phyloP scores from a whole-genome alignment of 768 basidiomycete genomes.

The Pulveroboletus ravenelii region DNA sequence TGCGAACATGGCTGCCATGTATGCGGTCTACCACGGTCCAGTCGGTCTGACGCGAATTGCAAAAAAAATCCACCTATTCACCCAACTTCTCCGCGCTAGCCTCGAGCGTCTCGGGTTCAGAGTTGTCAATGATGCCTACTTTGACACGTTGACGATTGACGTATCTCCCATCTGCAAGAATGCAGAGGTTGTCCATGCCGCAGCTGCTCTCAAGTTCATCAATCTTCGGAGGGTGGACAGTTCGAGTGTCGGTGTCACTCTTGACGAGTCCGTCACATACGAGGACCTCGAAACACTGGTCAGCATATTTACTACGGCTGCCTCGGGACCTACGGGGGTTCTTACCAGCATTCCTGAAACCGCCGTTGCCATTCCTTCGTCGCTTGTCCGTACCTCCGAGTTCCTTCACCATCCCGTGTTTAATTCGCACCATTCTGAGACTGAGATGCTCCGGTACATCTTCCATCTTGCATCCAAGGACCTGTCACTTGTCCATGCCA shows the following conservation, averaged over 20 bases:
- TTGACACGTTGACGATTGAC: constrained; percentile 86
- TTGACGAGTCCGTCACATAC: constrained; percentile 86
- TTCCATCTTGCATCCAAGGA: constrained; percentile 93
- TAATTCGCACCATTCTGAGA: constrained; percentile 97
- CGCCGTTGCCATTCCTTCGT: constrained; percentile 44
- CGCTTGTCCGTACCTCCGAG: constrained; percentile 56
- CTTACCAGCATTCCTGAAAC: constrained; percentile 44
- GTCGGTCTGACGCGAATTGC: constrained; percentile 81
- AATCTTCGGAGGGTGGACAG: constrained; percentile 81
- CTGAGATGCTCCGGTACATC: constrained; percentile 97
- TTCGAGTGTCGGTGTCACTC: constrained; percentile 74
- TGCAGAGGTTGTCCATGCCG: constrained; percentile 62
- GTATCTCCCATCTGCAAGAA: constrained; percentile 55
- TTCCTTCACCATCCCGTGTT: constrained; percentile 88
- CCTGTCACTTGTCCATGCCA: constrained; percentile 88
- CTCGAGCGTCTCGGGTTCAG: constrained; percentile 73
- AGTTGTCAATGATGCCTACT: constrained; percentile 68
- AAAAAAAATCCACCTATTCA: constrained; percentile 83
- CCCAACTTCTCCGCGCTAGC: constrained; percentile 65
- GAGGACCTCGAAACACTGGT: constrained; percentile 72
- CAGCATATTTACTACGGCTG: constrained; percentile 74
- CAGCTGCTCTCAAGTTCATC: constrained; percentile 60
- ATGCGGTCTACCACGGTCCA: constrained; percentile 94
- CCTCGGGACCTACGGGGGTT: constrained; percentile 44
- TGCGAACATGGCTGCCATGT: constrained; percentile 99